A percentile compares a stretch with the other conserved stretches of the same genome.
Conservation (phyloP, 129 eudicot species). For the Arctium lappa region DNA sequence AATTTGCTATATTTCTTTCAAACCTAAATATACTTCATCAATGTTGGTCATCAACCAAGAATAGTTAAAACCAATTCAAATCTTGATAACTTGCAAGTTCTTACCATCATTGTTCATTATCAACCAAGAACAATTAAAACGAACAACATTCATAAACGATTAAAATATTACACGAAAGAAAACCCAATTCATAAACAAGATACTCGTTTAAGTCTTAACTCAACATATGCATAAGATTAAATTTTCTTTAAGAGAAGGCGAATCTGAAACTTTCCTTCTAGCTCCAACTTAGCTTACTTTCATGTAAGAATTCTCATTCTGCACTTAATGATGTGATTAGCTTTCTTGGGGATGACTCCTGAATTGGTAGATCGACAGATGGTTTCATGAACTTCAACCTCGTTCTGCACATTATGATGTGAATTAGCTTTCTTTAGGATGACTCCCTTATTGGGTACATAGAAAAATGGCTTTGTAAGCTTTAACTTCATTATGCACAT, state of each 20-base stretch:
- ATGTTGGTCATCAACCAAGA: background rate
- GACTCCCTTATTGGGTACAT: background rate
- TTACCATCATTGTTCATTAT: background rate
- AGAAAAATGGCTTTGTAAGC: background rate
- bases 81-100: background rate
- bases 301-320: background rate
- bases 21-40: conserved; percentile 1
- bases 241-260: background rate
- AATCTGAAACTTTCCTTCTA: background rate
- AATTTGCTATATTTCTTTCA: background rate
- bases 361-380: background rate
- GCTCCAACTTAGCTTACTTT: background rate
- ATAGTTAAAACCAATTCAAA: background rate
- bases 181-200: background rate
- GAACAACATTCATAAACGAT: background rate
- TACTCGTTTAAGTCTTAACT: background rate
- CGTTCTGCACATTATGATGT: background rate
- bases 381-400: background rate
- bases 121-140: background rate
- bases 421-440: background rate
- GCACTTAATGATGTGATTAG: background rate
- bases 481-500: no score
- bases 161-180: background rate
- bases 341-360: background rate
- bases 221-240: background rate